Evolutionary conservation across 495 filamentous ascomycete genomes (phyloP), one percentile per base, ranked within the genome.

Genomic region (Penicillium simplicissimum): DNA sequence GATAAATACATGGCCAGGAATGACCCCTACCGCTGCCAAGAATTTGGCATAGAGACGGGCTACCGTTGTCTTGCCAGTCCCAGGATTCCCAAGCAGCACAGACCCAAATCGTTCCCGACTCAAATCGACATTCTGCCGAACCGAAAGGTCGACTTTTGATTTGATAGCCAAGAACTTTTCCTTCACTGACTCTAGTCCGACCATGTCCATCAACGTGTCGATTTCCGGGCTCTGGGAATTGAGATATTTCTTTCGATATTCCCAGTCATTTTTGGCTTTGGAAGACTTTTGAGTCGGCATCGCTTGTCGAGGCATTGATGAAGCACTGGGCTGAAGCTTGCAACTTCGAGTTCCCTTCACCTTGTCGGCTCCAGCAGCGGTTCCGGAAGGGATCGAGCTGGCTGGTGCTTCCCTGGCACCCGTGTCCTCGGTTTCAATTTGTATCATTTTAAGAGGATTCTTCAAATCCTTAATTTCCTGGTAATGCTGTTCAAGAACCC

Each of bases 11-110:
- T 57, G 60, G 0, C 82, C 80, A 0, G 84, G 74, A 21, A 91
- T 74, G 8, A 84, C 81, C 0, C 85, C 85, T 0, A 91, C 74
- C 0, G 86, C 79, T 0, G 82, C 74, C 3, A 94, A 70, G 58
- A 93, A 87, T 45, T 85, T 81, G 7, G 86, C 89, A 60, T 93
- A 96, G 0, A 90, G 71, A 7, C 89, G 81, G n/a, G 90, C 90
- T 14, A 93, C 86, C 0, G 90, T 94, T 0, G 91, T 94, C 77
- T 94, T 96, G 1, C 90, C 90, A 55, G 89, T 93, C 9, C 91
- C 91, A 0, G 91, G 91, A 71, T 94, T 96, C 1, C 91, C 91
- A 0, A 92, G 78, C 13, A 96, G 77, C 0, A 82, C 82, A 1
- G 82, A 78, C 17, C 87, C 83, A 60, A 89, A 87, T 14, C 90